Evolutionary conservation across 805 yeast species (phyloP).

Genomic region (Alloascoidea hylecoeti): DNA sequence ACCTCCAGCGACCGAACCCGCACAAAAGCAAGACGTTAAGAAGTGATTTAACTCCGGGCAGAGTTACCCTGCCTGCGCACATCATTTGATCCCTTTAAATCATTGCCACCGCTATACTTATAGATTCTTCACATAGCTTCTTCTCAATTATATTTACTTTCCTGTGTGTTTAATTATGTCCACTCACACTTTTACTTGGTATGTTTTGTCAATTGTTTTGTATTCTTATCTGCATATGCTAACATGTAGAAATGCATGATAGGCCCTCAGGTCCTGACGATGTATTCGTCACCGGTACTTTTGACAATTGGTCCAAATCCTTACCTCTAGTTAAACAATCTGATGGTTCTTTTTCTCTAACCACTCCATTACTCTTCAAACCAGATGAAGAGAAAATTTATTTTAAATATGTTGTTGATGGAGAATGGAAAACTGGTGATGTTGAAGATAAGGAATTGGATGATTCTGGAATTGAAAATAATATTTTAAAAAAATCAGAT

Average conservation of each 20-base stretch:
- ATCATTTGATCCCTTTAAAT: too few species aligned
- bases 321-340: slow-evolving; percentile 44
- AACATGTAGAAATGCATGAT: slow-evolving; percentile 5
- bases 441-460: slow-evolving; percentile 29
- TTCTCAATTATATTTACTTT: too few species aligned
- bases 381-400: slow-evolving; percentile 24
- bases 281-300: slow-evolving; percentile 58
- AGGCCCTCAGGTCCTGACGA: slow-evolving; percentile 37
- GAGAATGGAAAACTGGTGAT: slow-evolving; percentile 37
- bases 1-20: too few species aligned
- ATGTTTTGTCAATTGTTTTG: slow-evolving; percentile 1
- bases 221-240: background rate
- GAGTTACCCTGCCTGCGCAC: too few species aligned
- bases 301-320: slow-evolving; percentile 53
- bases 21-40: too few species aligned
- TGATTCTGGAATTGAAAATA: slow-evolving; percentile 36
- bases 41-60: too few species aligned
- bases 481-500: slow-evolving; percentile 26
- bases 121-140: too few species aligned
- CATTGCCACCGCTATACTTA: too few species aligned
- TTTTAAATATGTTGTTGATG: slow-evolving; percentile 56
- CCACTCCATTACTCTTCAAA: slow-evolving; percentile 48
- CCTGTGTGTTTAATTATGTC: slow-evolving; percentile 5
- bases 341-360: slow-evolving; percentile 45
- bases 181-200: slow-evolving; percentile 8